A percentile compares a stretch with the other conserved stretches of the same genome.
Evolutionary conservation across 1,284 basidiomycete genomes (phyloP).

Genomic region (Cutaneotrichosporon dermatis): DNA sequence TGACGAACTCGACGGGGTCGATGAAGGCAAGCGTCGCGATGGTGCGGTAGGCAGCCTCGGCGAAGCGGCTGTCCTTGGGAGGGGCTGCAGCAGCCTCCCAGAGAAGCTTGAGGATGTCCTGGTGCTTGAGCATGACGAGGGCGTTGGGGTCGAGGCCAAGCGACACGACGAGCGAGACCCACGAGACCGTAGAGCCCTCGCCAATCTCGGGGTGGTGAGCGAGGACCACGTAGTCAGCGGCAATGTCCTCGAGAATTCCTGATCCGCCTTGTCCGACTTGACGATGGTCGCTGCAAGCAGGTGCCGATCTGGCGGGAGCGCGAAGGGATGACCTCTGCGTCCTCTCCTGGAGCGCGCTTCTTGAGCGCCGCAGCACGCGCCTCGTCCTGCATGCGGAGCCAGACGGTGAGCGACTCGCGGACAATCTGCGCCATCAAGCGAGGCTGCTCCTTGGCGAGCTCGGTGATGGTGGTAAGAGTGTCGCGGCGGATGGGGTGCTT

Average conservation of each 20-base stretch:
- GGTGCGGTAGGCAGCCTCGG: constrained; percentile 65
- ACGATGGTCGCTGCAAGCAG: constrained; percentile 24
- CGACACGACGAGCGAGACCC: constrained; percentile 77
- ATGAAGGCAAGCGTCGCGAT: constrained; percentile 74
- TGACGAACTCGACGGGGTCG: constrained; percentile 64
- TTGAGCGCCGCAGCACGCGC: constrained; percentile 20
- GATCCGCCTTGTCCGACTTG: constrained; percentile 17
- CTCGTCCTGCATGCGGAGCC: constrained; percentile 35
- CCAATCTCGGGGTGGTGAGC: constrained; percentile 70
- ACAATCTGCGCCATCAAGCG: constrained; percentile 56
- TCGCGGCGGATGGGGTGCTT: constrained; percentile 56
- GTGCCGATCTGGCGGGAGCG: constrained; percentile 40
- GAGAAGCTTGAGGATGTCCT: constrained; percentile 36
- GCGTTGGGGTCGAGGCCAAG: constrained; percentile 64
- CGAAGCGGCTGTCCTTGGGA: constrained; percentile 28
- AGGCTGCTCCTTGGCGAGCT: constrained; percentile 44
- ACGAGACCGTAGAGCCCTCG: constrained; percentile 61
- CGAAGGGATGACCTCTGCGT: constrained; percentile 27
- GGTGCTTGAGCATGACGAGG: constrained; percentile 32
- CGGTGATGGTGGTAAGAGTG: constrained; percentile 53
- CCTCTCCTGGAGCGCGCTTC: constrained; percentile 23
- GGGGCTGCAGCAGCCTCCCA: constrained; percentile 28
- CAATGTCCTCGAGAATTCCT: constrained; percentile 37
- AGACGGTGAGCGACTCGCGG: constrained; percentile 55
- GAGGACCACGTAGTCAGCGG: constrained; percentile 60